phyloP scores from a whole-genome alignment of 495 filamentous ascomycete species.

The Neurospora sp. region DNA sequence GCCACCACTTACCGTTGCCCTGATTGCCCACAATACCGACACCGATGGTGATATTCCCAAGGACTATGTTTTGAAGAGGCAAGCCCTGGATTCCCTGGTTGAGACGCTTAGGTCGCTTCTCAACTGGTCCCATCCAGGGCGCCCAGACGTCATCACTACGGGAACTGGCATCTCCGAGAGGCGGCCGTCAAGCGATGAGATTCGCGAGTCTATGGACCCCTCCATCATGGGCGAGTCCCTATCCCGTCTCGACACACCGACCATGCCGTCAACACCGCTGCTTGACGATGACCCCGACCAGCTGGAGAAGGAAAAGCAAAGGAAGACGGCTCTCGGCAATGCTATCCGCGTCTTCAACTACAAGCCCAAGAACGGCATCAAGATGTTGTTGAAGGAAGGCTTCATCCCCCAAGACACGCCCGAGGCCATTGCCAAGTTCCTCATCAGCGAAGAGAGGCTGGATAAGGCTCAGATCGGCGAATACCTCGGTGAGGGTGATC shows the following conservation, averaged over 20 bases:
- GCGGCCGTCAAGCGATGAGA: constrained; percentile 59
- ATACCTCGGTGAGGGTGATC: constrained; percentile 87
- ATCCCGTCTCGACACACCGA: constrained; percentile 49
- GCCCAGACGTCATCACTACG: constrained; percentile 46
- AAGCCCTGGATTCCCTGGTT: constrained; percentile 79
- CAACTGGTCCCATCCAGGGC: constrained; percentile 78
- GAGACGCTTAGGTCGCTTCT: constrained; percentile 81
- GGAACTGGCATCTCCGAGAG: constrained; percentile 40
- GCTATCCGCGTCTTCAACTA: constrained; percentile 92
- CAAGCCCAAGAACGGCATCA: constrained; percentile 93
- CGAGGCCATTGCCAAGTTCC: constrained; percentile 75
- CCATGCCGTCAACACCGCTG: constrained; percentile 61
- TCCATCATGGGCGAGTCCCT: constrained; percentile 33
- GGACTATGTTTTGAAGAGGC: constrained; percentile 80
- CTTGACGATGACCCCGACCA: constrained; percentile 84
- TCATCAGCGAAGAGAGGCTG: constrained; percentile 62
- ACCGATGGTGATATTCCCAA: constrained; percentile 59
- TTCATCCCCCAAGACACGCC: constrained; percentile 72
- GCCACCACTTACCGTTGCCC: constrained; percentile 71
- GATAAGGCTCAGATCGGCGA: constrained; percentile 91
- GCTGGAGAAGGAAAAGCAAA: constrained; percentile 84
- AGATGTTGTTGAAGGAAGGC: constrained; percentile 66
- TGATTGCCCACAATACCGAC: constrained; percentile 50
- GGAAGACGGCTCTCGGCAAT: constrained; percentile 84
- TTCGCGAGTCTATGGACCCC: constrained; percentile 75